Percentiles rank a stretch among this genome's conserved stretches.
phyloP scores from a whole-genome alignment of 371 early-diverging fungal genomes.

The Mortierella sp. region DNA sequence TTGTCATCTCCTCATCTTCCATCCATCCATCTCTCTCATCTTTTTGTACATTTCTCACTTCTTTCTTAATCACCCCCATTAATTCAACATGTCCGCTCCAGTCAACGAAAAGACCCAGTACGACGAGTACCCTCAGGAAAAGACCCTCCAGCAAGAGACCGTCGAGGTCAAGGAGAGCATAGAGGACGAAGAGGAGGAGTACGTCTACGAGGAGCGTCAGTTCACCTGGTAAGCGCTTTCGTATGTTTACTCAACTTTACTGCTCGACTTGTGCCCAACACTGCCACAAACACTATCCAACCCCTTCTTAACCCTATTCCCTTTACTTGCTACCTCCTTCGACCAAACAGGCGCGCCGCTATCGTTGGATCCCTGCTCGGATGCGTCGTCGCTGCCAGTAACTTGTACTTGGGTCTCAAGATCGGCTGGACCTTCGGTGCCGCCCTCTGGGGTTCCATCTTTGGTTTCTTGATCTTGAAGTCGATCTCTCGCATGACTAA shows the following conservation, averaged over 20 bases:
- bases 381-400: constrained; percentile 79
- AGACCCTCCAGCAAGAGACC: background rate
- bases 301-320: background rate
- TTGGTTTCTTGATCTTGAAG: constrained; percentile 80
- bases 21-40: background rate
- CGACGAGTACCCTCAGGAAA: constrained; percentile 32
- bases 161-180: background rate
- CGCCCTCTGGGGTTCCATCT: constrained; percentile 72
- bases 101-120: background rate
- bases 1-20: background rate
- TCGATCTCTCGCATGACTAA: constrained; percentile 70
- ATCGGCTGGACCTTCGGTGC: constrained; percentile 84
- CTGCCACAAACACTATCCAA: background rate
- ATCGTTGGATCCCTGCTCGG: constrained; percentile 79
- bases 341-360: constrained; percentile 66
- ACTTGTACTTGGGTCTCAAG: constrained; percentile 81
- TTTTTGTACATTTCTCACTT: background rate
- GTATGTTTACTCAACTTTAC: background rate
- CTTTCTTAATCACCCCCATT: background rate
- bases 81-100: background rate
- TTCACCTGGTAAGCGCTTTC: constrained; percentile 41
- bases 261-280: background rate
- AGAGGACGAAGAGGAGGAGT: background rate
- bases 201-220: constrained; percentile 30
- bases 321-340: background rate